These are phyloP conservation scores for Aspergillus neotritici DNA, from an alignment of 2,329 filamentous ascomycete species.

Conservation along the genomic window DNA sequence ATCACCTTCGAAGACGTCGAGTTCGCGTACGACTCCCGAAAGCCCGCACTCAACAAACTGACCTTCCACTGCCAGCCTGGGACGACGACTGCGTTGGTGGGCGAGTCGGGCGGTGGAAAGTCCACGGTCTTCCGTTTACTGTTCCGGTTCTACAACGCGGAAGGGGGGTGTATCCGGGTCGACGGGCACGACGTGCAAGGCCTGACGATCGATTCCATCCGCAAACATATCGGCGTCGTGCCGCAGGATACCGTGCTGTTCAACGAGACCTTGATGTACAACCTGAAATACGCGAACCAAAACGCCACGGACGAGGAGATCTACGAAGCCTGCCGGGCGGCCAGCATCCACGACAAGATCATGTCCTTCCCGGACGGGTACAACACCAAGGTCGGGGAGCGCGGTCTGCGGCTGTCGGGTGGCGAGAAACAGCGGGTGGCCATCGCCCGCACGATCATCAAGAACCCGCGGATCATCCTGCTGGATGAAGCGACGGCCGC, in stretches of 20 bases:
- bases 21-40: slow-evolving; percentile 84
- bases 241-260: slow-evolving; percentile 95
- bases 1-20: slow-evolving; percentile 83
- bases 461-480: slow-evolving; percentile 86
- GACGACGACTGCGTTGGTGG: slow-evolving; percentile 91
- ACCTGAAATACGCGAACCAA: slow-evolving; percentile 82
- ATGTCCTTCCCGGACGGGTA: slow-evolving; percentile 83
- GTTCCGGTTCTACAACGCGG: slow-evolving; percentile 91
- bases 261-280: slow-evolving; percentile 93
- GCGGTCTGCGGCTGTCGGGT: slow-evolving; percentile 77
- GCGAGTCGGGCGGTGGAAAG: slow-evolving; percentile 94
- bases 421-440: slow-evolving; percentile 92
- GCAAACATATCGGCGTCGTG: slow-evolving; percentile 87
- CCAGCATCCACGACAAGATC: slow-evolving; percentile 90
- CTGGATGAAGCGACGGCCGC: slow-evolving; percentile 90
- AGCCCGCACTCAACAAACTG: slow-evolving; percentile 75
- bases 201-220: slow-evolving; percentile 87
- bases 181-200: slow-evolving; percentile 80
- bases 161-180: slow-evolving; percentile 72
- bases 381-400: slow-evolving; percentile 83
- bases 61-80: slow-evolving; percentile 82
- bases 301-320: slow-evolving; percentile 74
- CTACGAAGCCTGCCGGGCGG: slow-evolving; percentile 72
- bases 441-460: slow-evolving; percentile 87
- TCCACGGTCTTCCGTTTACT: slow-evolving; percentile 93